Evolutionary conservation across 2,329 filamentous ascomycete species (phyloP), one percentile per base, ranked within the genome.

Genomic region (Cladophialophora chaetospira): DNA sequence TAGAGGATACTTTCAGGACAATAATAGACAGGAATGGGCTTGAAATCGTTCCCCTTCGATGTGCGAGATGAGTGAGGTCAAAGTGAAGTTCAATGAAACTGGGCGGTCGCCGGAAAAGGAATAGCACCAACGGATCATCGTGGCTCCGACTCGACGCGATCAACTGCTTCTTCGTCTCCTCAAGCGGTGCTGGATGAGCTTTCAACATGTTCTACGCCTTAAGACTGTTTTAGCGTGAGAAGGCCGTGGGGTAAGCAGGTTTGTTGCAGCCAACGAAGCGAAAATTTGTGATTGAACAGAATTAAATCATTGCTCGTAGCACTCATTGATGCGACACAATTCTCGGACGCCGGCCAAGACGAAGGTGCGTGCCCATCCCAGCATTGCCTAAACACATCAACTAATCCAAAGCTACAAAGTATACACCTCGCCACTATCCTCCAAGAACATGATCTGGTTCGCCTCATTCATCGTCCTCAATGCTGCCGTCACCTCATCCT

Each of bases 401-500:
- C 5, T 8, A 35, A 17, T 17, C 4, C 23, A 51, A 31, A 23
- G 52, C 50, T 63, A 66, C 58, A 66, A 48, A 13, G 51, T 58
- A 50, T 66, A 66, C 3, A 66, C 63, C 51, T 66, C 61, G 1
- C 61, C 63, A 29, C 48, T 61, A 21, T 63, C 63, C 23, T 60
- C 57, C 51, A 64, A 28, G 36, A 78, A 93, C 92, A 99, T 99
- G 69, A 99, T 86, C 77, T 93, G 87, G 72, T 97, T 97, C 66
- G 82, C 79, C 63, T 89, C 86, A 67, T 90, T 87, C 84, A 99
- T 86, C 70, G 82, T 85, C 72, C 84, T 84, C 55, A 99, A 77
- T 42, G 91, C 92, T 71, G 87, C 83, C 56, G 88, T 76, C 0
- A 88, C 90, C 73, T 99, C 94, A 0, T 77, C 78, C 33, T 81